These are phyloP conservation scores for Rhizophagus prolifer DNA, from an alignment of 192 early-diverging fungal genomes.

Conservation along the genomic window DNA sequence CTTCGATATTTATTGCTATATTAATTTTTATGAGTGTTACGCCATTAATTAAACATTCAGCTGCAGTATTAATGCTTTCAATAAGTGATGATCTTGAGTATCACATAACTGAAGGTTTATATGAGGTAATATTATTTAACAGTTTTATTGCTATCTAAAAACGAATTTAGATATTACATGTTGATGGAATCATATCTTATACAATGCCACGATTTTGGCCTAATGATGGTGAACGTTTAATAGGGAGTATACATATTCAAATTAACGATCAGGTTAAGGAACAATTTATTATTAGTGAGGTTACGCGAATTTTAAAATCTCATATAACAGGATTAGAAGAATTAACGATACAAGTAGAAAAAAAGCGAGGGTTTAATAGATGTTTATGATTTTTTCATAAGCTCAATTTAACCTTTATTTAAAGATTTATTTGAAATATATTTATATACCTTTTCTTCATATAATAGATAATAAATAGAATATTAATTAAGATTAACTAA, in stretches of 20 bases:
- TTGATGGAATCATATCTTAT: slow-evolving; percentile 45
- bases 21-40: slow-evolving; percentile 85
- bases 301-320: slow-evolving; percentile 40
- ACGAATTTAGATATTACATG: background rate
- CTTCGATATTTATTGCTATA: slow-evolving; percentile 87
- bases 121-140: slow-evolving; percentile 42
- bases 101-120: slow-evolving; percentile 46
- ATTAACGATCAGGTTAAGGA: slow-evolving; percentile 29
- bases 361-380: slow-evolving; percentile 35
- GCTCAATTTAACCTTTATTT: too few species aligned
- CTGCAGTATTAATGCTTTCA: slow-evolving; percentile 54
- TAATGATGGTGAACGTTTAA: slow-evolving; percentile 50
- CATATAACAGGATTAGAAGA: slow-evolving; percentile 52
- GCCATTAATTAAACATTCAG: slow-evolving; percentile 77
- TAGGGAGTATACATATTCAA: slow-evolving; percentile 55
- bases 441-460: too few species aligned
- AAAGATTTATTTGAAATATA: too few species aligned
- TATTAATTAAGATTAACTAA: too few species aligned
- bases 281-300: slow-evolving; percentile 28
- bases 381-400: slow-evolving; percentile 33
- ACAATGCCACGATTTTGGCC: slow-evolving; percentile 58
- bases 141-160: background rate
- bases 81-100: slow-evolving; percentile 41
- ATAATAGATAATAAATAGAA: too few species aligned
- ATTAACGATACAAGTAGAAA: slow-evolving; percentile 53